These are phyloP conservation scores for Puccinia novopanici DNA, from an alignment of 1,284 basidiomycete species.

Conservation along the genomic window DNA sequence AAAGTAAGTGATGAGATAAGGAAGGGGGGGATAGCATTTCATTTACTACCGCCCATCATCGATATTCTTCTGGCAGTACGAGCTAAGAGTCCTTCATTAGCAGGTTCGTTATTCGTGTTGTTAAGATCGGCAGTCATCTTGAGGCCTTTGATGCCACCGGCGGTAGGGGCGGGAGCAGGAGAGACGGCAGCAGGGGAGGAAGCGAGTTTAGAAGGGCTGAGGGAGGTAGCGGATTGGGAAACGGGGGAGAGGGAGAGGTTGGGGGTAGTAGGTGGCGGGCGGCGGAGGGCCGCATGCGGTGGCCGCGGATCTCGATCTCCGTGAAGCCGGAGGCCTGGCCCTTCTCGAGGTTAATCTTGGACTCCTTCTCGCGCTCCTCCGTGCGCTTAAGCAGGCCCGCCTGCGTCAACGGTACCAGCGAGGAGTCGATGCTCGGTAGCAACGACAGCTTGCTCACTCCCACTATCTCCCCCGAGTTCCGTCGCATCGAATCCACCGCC, in stretches of 20 bases:
- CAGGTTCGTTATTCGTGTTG: background rate
- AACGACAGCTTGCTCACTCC: slow-evolving; percentile 48
- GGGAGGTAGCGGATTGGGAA: background rate
- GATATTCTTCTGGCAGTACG: slow-evolving; percentile 41
- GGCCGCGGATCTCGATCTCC: slow-evolving; percentile 63
- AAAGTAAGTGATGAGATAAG: background rate
- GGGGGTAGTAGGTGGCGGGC: slow-evolving; percentile 13
- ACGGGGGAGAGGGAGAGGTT: slow-evolving; percentile 28
- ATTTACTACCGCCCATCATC: slow-evolving; percentile 37
- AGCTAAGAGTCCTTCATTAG: slow-evolving; percentile 30
- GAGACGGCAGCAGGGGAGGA: background rate
- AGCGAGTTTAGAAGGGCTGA: background rate
- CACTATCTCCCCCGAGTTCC: slow-evolving; percentile 58
- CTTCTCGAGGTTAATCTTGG: slow-evolving; percentile 74
- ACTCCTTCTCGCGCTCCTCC: slow-evolving; percentile 72
- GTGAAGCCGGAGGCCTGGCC: slow-evolving; percentile 74
- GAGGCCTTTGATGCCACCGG: slow-evolving; percentile 34
- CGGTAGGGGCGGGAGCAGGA: background rate
- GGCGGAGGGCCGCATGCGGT: slow-evolving; percentile 35
- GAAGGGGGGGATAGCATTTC: no score
- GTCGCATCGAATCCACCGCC: slow-evolving; percentile 54
- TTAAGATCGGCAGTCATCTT: slow-evolving; percentile 29
- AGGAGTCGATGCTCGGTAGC: slow-evolving; percentile 53
- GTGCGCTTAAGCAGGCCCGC: slow-evolving; percentile 73
- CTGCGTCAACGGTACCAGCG: slow-evolving; percentile 72